Percentiles rank a stretch among this genome's conserved stretches.
Evolutionary conservation across 2,329 filamentous ascomycete species (phyloP).

Genomic region (Botrytis hyacinthi): DNA sequence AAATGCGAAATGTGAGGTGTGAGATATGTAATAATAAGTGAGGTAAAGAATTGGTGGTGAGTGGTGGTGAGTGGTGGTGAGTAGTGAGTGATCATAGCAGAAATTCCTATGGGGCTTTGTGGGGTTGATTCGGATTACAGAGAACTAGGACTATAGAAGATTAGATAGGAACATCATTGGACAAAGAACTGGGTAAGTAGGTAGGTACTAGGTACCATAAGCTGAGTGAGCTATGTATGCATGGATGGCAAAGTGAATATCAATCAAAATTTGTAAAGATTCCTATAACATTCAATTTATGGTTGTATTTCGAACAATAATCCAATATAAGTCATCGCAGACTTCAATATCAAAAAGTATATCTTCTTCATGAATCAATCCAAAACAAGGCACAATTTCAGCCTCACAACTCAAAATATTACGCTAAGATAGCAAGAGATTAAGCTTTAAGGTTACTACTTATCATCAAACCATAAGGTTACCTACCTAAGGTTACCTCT

Average conservation of each 20-base stretch:
- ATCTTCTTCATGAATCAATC: not conserved
- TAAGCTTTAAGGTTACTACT: not conserved
- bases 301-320: too few species aligned
- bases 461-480: not conserved
- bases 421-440: slow-evolving; percentile 11
- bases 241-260: not conserved
- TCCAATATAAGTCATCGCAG: not conserved
- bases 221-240: not conserved
- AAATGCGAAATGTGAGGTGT: not conserved
- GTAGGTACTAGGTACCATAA: too few species aligned
- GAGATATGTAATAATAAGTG: not conserved
- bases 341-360: not conserved
- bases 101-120: not conserved
- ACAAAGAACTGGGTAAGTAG: not conserved
- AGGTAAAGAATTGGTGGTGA: not conserved
- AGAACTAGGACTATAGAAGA: not conserved
- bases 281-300: too few species aligned
- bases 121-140: not conserved
- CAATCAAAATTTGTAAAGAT: not conserved
- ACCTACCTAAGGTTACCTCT: too few species aligned
- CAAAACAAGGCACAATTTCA: slow-evolving; percentile 7
- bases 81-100: not conserved
- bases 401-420: not conserved
- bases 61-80: not conserved
- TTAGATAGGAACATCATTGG: not conserved